A percentile compares a stretch with the other conserved stretches of the same genome.
Conservation (phyloP, 768 basidiomycete species). For the Hortiboletus campestris region DNA sequence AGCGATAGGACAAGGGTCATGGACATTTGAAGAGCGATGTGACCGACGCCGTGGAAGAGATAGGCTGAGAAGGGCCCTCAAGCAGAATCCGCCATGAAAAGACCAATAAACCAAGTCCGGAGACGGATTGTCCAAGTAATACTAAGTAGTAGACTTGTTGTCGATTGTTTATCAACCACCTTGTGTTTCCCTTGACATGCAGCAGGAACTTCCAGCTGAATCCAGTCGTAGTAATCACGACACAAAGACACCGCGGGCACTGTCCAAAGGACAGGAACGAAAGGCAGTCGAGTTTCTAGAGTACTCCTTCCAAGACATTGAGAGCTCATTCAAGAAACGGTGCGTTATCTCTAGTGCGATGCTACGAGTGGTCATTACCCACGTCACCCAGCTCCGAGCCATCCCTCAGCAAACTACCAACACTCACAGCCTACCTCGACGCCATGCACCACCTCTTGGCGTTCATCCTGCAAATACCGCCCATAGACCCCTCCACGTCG, state of each 20-base stretch:
- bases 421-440: constrained; percentile 58
- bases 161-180: constrained; percentile 15
- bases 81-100: constrained; percentile 55
- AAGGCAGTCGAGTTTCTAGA: constrained; percentile 66
- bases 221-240: background rate
- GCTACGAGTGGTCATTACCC: background rate
- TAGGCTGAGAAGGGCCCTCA: constrained; percentile 68
- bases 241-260: constrained; percentile 21
- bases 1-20: constrained; percentile 56
- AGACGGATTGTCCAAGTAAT: constrained; percentile 53
- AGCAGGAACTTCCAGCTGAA: background rate
- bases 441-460: constrained; percentile 55
- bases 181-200: background rate
- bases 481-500: constrained; percentile 65
- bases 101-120: constrained; percentile 66
- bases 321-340: constrained; percentile 76
- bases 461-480: constrained; percentile 71
- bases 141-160: constrained; percentile 28
- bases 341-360: constrained; percentile 34
- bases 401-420: constrained; percentile 50
- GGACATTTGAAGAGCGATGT: constrained; percentile 73
- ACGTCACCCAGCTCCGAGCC: constrained; percentile 25
- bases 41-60: constrained; percentile 65
- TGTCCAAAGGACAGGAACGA: constrained; percentile 59
- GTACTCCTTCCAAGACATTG: constrained; percentile 60